Evolutionary conservation across 2,329 filamentous ascomycete genomes (phyloP).

Genomic region (Rhinocladiella similis): DNA sequence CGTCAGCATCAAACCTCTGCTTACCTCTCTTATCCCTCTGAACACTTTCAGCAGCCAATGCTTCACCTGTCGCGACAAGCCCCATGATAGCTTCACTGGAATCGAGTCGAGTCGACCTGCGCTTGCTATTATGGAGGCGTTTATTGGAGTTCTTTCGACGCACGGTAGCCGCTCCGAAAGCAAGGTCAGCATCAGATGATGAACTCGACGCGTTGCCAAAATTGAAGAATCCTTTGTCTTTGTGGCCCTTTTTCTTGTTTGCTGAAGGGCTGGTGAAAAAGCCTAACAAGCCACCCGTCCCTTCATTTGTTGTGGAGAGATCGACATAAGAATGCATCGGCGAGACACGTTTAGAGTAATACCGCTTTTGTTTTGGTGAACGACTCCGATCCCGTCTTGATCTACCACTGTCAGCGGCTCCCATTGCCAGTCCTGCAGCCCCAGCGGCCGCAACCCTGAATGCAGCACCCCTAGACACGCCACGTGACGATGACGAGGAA

Average conservation of each 20-base stretch:
- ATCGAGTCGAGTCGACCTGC: constrained; percentile 32
- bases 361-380: constrained; percentile 35
- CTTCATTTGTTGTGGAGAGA: constrained; percentile 59
- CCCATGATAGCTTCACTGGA: constrained; percentile 50
- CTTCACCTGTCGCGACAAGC: constrained; percentile 49
- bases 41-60: constrained; percentile 43
- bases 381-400: constrained; percentile 36
- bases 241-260: constrained; percentile 45
- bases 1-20: constrained; percentile 20
- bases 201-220: constrained; percentile 66
- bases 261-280: constrained; percentile 66
- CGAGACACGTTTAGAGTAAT: constrained; percentile 44
- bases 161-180: constrained; percentile 62
- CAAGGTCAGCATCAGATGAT: constrained; percentile 67
- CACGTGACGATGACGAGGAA: constrained; percentile 21
- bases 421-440: constrained; percentile 41
- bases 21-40: constrained; percentile 24
- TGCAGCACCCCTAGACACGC: constrained; percentile 33
- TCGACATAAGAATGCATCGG: constrained; percentile 64
- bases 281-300: constrained; percentile 57
- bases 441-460: constrained; percentile 36
- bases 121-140: constrained; percentile 23
- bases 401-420: constrained; percentile 29
- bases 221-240: constrained; percentile 51
- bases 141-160: constrained; percentile 36